These are phyloP conservation scores for Dentipellis sp. DNA, from an alignment of 768 basidiomycete genomes.

Conservation along the genomic window DNA sequence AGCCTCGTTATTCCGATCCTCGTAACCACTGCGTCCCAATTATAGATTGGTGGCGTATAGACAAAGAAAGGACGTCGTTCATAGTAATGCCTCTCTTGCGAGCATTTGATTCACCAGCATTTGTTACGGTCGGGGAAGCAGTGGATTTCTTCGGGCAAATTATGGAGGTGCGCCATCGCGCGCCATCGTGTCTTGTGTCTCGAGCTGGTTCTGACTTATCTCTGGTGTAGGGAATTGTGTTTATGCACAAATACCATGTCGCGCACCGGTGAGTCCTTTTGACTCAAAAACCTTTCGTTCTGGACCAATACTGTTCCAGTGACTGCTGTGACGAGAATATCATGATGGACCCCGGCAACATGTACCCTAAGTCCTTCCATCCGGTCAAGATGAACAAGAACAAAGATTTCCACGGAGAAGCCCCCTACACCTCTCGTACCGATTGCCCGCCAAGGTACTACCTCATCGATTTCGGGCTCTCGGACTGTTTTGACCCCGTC, in stretches of 20 bases:
- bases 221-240: background rate
- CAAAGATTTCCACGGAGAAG: constrained; percentile 2
- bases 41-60: constrained; percentile 12
- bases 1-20: constrained; percentile 15
- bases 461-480: constrained; percentile 23
- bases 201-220: too few relatives aligned
- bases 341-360: constrained; percentile 7
- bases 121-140: constrained; percentile 25
- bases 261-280: background rate
- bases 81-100: constrained; percentile 26
- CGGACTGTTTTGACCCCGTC: constrained; percentile 14
- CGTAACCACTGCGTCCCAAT: constrained; percentile 19
- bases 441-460: constrained; percentile 16
- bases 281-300: too few relatives aligned
- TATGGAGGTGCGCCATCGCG: constrained; percentile 23
- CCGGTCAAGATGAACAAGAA: background rate
- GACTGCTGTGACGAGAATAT: constrained; percentile 6
- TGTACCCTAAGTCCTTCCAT: constrained; percentile 10
- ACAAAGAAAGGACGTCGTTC: constrained; percentile 7
- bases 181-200: too few relatives aligned
- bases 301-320: too few relatives aligned
- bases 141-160: constrained; percentile 23
- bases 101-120: constrained; percentile 17
- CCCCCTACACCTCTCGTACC: constrained; percentile 15
- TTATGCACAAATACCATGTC: background rate